Evolutionary conservation across 768 basidiomycete species (phyloP).

Genomic region (Boletus subparvulus): DNA sequence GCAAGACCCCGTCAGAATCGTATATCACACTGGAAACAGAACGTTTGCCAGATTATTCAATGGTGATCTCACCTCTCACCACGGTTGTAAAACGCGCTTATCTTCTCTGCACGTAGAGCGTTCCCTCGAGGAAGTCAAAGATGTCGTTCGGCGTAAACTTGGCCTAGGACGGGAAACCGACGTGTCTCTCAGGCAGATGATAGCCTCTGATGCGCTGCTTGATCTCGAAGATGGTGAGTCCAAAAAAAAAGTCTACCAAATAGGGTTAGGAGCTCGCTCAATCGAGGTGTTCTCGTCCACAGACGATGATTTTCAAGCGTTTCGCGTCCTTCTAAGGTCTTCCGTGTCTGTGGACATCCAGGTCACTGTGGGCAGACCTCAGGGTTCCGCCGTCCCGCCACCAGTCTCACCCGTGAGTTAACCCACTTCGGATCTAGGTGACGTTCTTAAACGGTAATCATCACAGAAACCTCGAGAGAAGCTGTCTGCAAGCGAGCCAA

Average conservation of each 20-base stretch:
- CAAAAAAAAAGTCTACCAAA: background rate
- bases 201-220: conserved; percentile 47
- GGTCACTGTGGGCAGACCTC: conserved; percentile 23
- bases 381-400: background rate
- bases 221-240: conserved; percentile 74
- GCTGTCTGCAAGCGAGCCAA: background rate
- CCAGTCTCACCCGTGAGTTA: conserved; percentile 12
- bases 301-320: conserved; percentile 84
- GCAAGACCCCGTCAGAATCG: conserved; percentile 28
- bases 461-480: background rate
- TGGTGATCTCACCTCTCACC: conserved; percentile 27
- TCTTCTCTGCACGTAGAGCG: conserved; percentile 43
- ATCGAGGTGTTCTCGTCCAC: background rate
- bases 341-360: conserved; percentile 40
- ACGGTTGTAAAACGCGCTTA: conserved; percentile 2
- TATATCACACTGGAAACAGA: conserved; percentile 36
- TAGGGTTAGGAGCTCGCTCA: background rate
- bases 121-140: conserved; percentile 57
- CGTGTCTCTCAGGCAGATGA: conserved; percentile 48
- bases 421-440: background rate
- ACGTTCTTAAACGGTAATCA: background rate
- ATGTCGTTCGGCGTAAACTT: conserved; percentile 62
- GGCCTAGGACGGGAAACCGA: conserved; percentile 40
- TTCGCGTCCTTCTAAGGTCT: conserved; percentile 46
- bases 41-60: conserved; percentile 44